Conservation (phyloP, 129 eudicot species). For the Arctium lappa region DNA sequence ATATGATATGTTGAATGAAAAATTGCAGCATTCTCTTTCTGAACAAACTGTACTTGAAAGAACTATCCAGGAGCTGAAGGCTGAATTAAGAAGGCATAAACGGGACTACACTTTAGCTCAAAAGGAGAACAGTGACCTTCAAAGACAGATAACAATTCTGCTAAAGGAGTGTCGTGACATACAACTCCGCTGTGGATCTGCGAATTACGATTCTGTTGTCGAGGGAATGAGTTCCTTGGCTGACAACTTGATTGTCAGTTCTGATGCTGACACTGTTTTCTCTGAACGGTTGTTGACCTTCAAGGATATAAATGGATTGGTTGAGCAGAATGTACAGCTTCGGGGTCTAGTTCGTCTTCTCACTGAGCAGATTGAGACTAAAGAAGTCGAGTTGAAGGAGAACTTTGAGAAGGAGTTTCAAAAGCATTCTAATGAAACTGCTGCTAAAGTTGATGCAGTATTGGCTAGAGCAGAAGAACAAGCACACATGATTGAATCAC, state of each 20-base stretch:
- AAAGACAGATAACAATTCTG: slow-evolving; percentile 72
- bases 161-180: slow-evolving; percentile 94
- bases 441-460: slow-evolving; percentile 67
- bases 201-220: slow-evolving; percentile 23
- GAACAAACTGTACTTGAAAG: slow-evolving; percentile 59
- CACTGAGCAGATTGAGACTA: slow-evolving; percentile 69
- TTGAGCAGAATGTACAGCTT: slow-evolving; percentile 92
- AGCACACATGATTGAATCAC: slow-evolving; percentile 81
- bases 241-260: slow-evolving; percentile 15
- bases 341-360: slow-evolving; percentile 75
- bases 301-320: slow-evolving; percentile 84
- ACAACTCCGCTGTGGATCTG: slow-evolving; percentile 79
- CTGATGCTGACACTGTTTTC: slow-evolving; percentile 45
- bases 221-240: slow-evolving; percentile 1
- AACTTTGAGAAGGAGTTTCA: slow-evolving; percentile 66
- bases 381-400: slow-evolving; percentile 69
- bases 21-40: slow-evolving; percentile 67
- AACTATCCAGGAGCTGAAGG: slow-evolving; percentile 69
- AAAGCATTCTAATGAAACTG: slow-evolving; percentile 62
- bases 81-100: slow-evolving; percentile 71
- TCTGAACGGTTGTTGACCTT: slow-evolving; percentile 66
- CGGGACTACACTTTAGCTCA: slow-evolving; percentile 55
- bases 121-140: slow-evolving; percentile 75
- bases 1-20: slow-evolving; percentile 57
- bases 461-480: slow-evolving; percentile 89